These are phyloP conservation scores for Apium graveolens DNA, from an alignment of 129 eudicot species.

Conservation along the genomic window DNA sequence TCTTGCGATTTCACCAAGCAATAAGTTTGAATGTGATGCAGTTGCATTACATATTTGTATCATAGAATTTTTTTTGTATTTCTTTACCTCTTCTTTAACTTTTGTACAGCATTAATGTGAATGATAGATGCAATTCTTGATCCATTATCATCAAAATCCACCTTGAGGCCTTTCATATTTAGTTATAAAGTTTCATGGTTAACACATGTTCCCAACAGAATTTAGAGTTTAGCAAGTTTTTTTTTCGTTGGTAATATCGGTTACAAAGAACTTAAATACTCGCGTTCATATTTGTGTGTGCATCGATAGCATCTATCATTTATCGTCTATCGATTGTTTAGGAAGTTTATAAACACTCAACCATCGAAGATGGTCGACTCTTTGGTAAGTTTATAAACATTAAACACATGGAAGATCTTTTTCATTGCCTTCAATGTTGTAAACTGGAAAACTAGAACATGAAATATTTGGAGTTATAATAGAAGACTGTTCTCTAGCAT, in stretches of 20 bases:
- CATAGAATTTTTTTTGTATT: background rate
- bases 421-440: background rate
- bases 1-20: background rate
- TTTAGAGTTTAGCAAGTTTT: background rate
- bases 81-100: background rate
- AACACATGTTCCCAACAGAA: background rate
- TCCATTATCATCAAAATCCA: background rate
- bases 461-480: background rate
- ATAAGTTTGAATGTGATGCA: background rate
- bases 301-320: too few species aligned
- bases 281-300: too few species aligned
- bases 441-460: too few species aligned
- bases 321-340: too few species aligned
- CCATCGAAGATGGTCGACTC: too few species aligned
- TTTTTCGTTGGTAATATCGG: too few species aligned
- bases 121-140: background rate
- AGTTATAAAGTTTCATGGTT: background rate
- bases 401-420: background rate
- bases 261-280: too few species aligned
- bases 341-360: too few species aligned
- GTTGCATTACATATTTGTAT: conserved; percentile 1
- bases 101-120: background rate
- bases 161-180: background rate
- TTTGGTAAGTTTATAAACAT: background rate
- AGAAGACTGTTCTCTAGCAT: too few species aligned